phyloP scores from a whole-genome alignment of 192 early-diverging fungal species.

The Entomortierella beljakovae region DNA sequence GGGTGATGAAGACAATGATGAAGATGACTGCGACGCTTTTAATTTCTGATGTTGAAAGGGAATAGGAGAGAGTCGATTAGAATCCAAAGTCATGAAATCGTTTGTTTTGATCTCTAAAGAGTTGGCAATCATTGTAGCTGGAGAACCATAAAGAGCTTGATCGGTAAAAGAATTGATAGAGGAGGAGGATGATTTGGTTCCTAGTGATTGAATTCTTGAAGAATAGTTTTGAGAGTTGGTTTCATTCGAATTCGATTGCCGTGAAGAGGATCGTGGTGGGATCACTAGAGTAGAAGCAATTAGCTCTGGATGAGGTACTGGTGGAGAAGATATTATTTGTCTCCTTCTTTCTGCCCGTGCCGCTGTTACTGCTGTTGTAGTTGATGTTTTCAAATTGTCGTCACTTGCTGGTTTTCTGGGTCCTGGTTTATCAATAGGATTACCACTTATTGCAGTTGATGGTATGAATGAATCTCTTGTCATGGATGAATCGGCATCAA shows the following conservation, averaged over 20 bases:
- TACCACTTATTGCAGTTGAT: constrained; percentile 2
- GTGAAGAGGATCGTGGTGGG: constrained; percentile 41
- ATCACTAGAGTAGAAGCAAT: constrained; percentile 10
- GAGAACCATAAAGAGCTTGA: constrained; percentile 24
- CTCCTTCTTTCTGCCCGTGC: not conserved
- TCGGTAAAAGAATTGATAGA: constrained; percentile 29
- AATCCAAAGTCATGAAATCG: not conserved
- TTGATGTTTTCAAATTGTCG: constrained; percentile 18
- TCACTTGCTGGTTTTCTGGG: constrained; percentile 39
- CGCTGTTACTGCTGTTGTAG: not conserved
- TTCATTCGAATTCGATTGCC: constrained; percentile 36
- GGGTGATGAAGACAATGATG: constrained; percentile 1
- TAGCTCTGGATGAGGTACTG: constrained; percentile 8
- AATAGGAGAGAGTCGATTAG: constrained; percentile 1
- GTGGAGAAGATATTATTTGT: constrained; percentile 24
- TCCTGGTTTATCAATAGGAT: not conserved
- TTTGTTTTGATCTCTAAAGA: constrained; percentile 6
- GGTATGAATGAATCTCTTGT: constrained; percentile 4
- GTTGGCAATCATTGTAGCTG: constrained; percentile 19
- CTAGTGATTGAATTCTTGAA: constrained; percentile 9
- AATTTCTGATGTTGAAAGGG: constrained; percentile 8
- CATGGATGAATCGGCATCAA: not conserved
- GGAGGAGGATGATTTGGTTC: constrained; percentile 30
- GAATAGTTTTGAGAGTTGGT: constrained; percentile 6
- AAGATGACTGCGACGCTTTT: constrained; percentile 7